These are phyloP conservation scores for Hypomyces rosellus DNA, from an alignment of 2,329 filamentous ascomycete genomes.

Conservation along the genomic window DNA sequence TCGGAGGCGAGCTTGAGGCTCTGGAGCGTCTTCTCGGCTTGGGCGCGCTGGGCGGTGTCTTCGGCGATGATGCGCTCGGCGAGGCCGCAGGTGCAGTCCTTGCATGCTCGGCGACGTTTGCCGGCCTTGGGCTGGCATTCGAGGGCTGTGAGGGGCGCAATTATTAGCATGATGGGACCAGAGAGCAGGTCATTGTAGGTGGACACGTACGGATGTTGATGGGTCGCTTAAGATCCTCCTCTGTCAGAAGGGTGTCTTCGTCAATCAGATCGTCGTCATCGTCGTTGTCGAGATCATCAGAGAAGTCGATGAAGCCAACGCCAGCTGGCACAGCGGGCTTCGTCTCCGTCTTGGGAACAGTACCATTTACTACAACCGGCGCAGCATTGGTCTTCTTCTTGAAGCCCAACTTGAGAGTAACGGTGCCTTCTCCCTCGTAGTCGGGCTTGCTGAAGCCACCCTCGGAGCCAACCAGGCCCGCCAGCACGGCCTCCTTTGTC, in stretches of 20 bases:
- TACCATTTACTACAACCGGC: slow-evolving; percentile 37
- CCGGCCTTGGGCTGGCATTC: slow-evolving; percentile 83
- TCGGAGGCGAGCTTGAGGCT: slow-evolving; percentile 65
- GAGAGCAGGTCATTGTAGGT: neutral
- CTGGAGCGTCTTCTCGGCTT: slow-evolving; percentile 59
- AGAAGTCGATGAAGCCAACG: slow-evolving; percentile 61
- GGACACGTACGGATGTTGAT: slow-evolving; percentile 70
- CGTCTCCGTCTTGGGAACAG: slow-evolving; percentile 33
- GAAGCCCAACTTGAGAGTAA: slow-evolving; percentile 39
- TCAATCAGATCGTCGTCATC: slow-evolving; percentile 84
- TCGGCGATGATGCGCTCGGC: slow-evolving; percentile 81
- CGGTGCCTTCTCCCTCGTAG: slow-evolving; percentile 47
- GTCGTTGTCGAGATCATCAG: slow-evolving; percentile 37
- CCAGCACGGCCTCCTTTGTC: slow-evolving; percentile 70
- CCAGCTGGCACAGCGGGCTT: slow-evolving; percentile 43
- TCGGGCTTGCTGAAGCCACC: slow-evolving; percentile 71
- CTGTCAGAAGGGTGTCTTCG: slow-evolving; percentile 79
- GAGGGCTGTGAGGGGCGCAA: slow-evolving; percentile 46
- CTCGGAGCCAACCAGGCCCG: slow-evolving; percentile 61
- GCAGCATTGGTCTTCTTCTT: slow-evolving; percentile 29
- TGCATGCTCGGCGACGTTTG: slow-evolving; percentile 88
- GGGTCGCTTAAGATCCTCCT: slow-evolving; percentile 73
- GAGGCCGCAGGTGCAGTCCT: slow-evolving; percentile 94
- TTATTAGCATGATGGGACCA: slow-evolving; percentile 2
- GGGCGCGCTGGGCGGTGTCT: slow-evolving; percentile 64